Conservation (phyloP, 2,329 filamentous ascomycete species). For the Decorospora gaudefroyi region DNA sequence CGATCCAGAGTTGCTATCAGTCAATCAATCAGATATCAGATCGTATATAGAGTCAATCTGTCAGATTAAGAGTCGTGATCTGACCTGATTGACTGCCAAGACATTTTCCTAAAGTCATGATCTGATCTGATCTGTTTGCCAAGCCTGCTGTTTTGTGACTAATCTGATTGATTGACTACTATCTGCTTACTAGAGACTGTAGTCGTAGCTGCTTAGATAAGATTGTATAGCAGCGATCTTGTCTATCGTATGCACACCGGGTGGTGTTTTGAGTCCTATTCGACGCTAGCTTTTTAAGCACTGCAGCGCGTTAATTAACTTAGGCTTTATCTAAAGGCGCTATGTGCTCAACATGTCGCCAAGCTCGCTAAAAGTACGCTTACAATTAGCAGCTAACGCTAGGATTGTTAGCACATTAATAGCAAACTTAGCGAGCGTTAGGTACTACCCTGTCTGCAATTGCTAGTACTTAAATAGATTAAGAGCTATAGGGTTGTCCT, state of each 20-base stretch:
- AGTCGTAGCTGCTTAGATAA: background rate
- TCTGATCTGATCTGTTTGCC: background rate
- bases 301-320: conserved; percentile 6
- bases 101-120: background rate
- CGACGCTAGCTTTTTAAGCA: conserved; percentile 4
- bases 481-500: background rate
- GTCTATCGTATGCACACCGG: background rate
- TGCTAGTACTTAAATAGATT: conserved; percentile 6
- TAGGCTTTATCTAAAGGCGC: conserved; percentile 1
- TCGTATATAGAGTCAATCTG: background rate
- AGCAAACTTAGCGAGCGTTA: conserved; percentile 1
- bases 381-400: conserved; percentile 4
- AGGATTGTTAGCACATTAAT: conserved; percentile 2
- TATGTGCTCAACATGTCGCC: conserved; percentile 2
- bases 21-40: background rate
- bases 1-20: background rate
- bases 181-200: background rate
- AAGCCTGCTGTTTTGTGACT: background rate
- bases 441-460: background rate
- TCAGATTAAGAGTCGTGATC: background rate
- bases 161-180: background rate
- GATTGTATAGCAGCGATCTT: background rate
- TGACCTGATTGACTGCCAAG: background rate
- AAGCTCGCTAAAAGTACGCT: no score
- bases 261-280: conserved; percentile 3